Conservation (phyloP, 768 basidiomycete genomes). For the Rhodotorula paludigena region DNA sequence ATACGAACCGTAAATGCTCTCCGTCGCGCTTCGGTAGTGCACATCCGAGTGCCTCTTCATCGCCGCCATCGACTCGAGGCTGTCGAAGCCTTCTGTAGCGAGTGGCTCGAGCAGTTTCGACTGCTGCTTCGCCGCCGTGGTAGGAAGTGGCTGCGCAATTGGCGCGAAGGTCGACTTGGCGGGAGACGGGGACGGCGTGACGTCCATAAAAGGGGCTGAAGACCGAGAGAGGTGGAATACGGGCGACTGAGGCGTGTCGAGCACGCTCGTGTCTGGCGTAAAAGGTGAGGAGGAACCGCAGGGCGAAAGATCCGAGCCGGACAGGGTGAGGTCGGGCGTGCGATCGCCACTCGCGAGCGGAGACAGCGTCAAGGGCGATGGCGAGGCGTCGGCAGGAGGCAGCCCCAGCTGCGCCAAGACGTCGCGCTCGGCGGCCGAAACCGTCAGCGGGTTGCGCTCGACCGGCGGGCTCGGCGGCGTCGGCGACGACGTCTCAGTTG, state of each 20-base stretch:
- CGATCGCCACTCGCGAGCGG: not conserved
- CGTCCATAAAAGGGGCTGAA: not conserved
- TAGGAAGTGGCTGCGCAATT: too few species aligned
- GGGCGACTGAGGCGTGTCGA: not conserved
- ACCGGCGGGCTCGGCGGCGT: not conserved
- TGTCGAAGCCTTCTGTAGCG: not conserved
- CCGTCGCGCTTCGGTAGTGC: slow-evolving; percentile 9
- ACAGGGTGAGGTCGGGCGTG: slow-evolving; percentile 27
- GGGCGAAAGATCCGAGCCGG: not conserved
- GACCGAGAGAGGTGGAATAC: not conserved
- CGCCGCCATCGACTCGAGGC: not conserved
- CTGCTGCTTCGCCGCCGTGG: not conserved
- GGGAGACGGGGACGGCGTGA: not conserved
- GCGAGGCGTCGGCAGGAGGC: too few species aligned
- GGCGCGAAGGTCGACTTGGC: not conserved
- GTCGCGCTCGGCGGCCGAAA: slow-evolving; percentile 24
- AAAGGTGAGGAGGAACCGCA: not conserved
- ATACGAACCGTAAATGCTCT: slow-evolving; percentile 6
- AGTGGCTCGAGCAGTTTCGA: not conserved
- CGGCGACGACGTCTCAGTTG: not conserved
- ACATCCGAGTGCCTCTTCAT: not conserved
- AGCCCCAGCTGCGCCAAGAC: slow-evolving; percentile 21
- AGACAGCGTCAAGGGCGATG: not conserved
- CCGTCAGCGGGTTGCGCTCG: not conserved
- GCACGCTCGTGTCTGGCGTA: too few species aligned